Base-by-base conservation (phyloP, 805 yeast species). In the Candida takata region DNA sequence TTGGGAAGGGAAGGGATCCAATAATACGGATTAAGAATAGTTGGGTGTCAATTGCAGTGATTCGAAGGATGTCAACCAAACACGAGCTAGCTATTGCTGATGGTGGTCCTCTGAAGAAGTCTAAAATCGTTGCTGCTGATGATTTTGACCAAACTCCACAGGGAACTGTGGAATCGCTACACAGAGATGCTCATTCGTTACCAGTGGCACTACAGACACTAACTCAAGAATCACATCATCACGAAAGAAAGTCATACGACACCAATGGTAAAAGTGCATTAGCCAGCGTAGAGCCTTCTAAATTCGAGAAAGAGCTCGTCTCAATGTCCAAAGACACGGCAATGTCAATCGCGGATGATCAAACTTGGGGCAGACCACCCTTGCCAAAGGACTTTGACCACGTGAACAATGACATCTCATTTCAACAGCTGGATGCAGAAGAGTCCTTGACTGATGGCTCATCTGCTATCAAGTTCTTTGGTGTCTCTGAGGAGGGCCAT, bases 361-460 rank as follows among this genome's bases (percentile, higher is more conserved):
- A 62, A 33, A 45, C 50, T 6, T 74, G 77, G 73, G 67, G 72
- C 41, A 69, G 90, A 44, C 83, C 92, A 0, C 65, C 70, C 0
- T 49, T 76, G 6, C 74, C 81, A 3, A 27, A 36, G 2, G 64
- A 62, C 28, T 76, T 79, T 43, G 63, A 70, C 36, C 69, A 80
- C 3, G 48, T 51, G 1, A 55, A 56, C 1, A 53, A 57, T 27
- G 87, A 81, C 49, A 67, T 83, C 19, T 67, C 72, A 1, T 88
- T 88, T 56, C 97, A 92, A 58, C 98, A 92, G 52, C 65, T 92
- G 49, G 98, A 92, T 57, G 95, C 95, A 2, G 97, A 92, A 51
- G 98, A 92, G 51, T 72, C 84, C 3, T 54, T 61, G 20, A 55
- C 72, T 8, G 72, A 74, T 25, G 78, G 75, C 12, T 65, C 71